phyloP scores from a whole-genome alignment of 176 grass and related monocot genomes.

The Ensete glaucum region DNA sequence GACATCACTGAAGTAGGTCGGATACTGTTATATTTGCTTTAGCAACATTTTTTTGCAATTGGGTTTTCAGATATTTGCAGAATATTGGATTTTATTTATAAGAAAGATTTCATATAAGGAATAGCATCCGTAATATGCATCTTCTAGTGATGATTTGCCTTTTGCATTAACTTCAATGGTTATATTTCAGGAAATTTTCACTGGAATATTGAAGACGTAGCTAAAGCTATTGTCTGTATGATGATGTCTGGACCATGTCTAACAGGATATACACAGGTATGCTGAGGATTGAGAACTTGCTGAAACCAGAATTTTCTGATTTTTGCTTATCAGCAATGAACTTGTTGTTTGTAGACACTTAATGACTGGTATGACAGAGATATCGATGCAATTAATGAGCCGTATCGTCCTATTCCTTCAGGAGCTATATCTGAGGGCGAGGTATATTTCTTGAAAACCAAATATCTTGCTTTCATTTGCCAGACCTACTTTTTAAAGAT shows the following conservation, averaged over 20 bases:
- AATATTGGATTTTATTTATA: no score
- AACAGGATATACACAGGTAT: slow-evolving; percentile 89
- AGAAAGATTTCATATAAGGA: no score
- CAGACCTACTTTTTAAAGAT: background rate
- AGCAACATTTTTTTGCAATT: no score
- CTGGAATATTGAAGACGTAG: slow-evolving; percentile 88
- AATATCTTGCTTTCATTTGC: background rate
- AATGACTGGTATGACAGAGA: slow-evolving; percentile 98
- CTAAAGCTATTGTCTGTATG: slow-evolving; percentile 96
- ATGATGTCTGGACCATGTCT: slow-evolving; percentile 94
- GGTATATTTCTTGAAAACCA: slow-evolving; percentile 30
- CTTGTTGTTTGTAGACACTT: slow-evolving; percentile 58
- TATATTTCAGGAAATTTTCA: slow-evolving; percentile 83
- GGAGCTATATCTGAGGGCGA: slow-evolving; percentile 91
- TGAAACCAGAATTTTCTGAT: background rate
- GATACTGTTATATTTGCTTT: no score
- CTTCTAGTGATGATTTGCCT: no score
- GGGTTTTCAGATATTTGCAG: no score
- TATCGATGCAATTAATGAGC: slow-evolving; percentile 97
- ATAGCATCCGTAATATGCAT: no score
- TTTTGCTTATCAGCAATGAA: background rate
- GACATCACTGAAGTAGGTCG: no score
- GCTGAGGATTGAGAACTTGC: background rate
- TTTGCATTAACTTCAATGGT: background rate
- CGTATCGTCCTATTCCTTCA: slow-evolving; percentile 97